Percentiles rank a stretch among this genome's conserved stretches.
These are phyloP conservation scores for Colletotrichum camelliae DNA, from an alignment of 2,329 filamentous ascomycete genomes.

Conservation along the genomic window DNA sequence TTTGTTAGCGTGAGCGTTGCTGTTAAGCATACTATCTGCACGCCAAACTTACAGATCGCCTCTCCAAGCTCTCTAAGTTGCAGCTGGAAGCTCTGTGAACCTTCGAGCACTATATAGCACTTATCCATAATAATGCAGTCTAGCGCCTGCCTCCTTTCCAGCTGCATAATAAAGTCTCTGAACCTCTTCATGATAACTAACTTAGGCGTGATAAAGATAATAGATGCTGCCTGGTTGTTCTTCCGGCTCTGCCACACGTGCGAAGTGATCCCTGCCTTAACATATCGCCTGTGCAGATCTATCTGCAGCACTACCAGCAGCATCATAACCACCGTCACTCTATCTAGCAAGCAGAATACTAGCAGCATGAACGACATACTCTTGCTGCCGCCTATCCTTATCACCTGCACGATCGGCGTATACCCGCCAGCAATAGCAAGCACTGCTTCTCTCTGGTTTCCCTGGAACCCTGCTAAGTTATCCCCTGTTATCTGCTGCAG, in stretches of 20 bases:
- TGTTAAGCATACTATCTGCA: slow-evolving; percentile 14
- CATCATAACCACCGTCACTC: slow-evolving; percentile 6
- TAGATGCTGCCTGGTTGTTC: background rate
- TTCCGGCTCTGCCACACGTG: background rate
- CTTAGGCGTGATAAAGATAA: background rate
- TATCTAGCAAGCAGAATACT: slow-evolving; percentile 4
- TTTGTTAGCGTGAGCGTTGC: background rate
- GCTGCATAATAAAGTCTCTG: background rate
- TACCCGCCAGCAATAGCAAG: background rate
- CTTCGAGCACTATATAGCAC: slow-evolving; percentile 8
- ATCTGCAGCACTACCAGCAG: slow-evolving; percentile 3
- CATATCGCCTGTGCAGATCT: slow-evolving; percentile 6
- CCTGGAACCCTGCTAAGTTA: background rate
- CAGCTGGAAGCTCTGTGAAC: background rate
- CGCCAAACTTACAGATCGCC: background rate
- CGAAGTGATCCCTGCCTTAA: background rate
- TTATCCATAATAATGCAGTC: slow-evolving; percentile 12
- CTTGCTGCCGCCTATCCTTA: slow-evolving; percentile 20
- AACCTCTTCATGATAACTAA: background rate
- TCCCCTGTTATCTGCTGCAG: slow-evolving; percentile 11
- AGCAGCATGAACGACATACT: slow-evolving; percentile 24
- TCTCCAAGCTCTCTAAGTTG: background rate
- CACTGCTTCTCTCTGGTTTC: slow-evolving; percentile 13
- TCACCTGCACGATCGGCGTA: slow-evolving; percentile 18
- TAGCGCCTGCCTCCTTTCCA: background rate